phyloP scores from a whole-genome alignment of 495 filamentous ascomycete genomes.

The Beverwykella pulmonaria region DNA sequence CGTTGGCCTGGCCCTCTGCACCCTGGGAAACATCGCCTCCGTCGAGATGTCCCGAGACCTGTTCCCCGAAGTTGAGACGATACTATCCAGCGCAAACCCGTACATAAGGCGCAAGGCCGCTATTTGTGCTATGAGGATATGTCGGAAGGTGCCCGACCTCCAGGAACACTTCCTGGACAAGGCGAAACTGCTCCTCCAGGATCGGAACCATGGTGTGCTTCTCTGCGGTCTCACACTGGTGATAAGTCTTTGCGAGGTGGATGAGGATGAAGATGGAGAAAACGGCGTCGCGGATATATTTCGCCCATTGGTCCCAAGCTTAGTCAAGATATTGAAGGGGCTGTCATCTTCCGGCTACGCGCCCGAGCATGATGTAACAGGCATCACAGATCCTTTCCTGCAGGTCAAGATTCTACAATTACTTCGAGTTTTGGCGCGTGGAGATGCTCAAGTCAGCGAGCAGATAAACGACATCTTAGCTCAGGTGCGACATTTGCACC shows the following conservation, averaged over 20 bases:
- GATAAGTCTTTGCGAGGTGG: slow-evolving; percentile 89
- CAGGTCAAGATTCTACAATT: slow-evolving; percentile 93
- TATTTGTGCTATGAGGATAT: slow-evolving; percentile 99
- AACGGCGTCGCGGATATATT: slow-evolving; percentile 87
- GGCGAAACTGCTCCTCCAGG: slow-evolving; percentile 81
- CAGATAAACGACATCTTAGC: slow-evolving; percentile 98
- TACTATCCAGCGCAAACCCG: slow-evolving; percentile 89
- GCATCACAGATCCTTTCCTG: slow-evolving; percentile 97
- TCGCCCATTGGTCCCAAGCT: slow-evolving; percentile 70
- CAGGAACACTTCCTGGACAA: slow-evolving; percentile 98
- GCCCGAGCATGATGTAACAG: slow-evolving; percentile 95
- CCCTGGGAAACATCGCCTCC: slow-evolving; percentile 94
- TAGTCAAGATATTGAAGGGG: slow-evolving; percentile 90
- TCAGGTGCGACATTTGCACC: slow-evolving; percentile 53
- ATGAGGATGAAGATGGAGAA: slow-evolving; percentile 84
- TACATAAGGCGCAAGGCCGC: slow-evolving; percentile 97
- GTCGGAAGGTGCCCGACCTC: slow-evolving; percentile 93
- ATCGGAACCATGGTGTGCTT: slow-evolving; percentile 92
- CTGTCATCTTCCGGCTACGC: slow-evolving; percentile 94
- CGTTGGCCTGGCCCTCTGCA: slow-evolving; percentile 92
- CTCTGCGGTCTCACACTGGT: slow-evolving; percentile 90
- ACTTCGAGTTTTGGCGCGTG: slow-evolving; percentile 80
- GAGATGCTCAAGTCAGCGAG: slow-evolving; percentile 87
- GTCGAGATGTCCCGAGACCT: slow-evolving; percentile 98
- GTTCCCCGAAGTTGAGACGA: slow-evolving; percentile 88